A percentile compares a stretch with the other conserved stretches of the same genome.
These are phyloP conservation scores for Ceratonia siliqua DNA, from an alignment of 306 rosid genomes.

Conservation along the genomic window DNA sequence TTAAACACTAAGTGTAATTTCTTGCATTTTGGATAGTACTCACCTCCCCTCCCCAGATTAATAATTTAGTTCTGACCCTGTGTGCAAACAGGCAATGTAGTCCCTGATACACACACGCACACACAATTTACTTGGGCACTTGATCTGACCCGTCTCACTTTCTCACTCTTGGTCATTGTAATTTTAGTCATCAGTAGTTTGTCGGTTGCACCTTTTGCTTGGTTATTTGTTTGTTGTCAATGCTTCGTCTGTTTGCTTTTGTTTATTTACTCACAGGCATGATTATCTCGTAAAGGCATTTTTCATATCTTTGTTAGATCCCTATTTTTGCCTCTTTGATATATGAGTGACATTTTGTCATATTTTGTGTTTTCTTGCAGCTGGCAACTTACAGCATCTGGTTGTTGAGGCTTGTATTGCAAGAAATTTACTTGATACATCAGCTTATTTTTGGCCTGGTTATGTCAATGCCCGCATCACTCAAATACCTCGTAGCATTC, in stretches of 20 bases:
- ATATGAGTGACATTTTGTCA: conserved; percentile 26
- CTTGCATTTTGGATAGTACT: background rate
- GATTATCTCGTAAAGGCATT: conserved; percentile 13
- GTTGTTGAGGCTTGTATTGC: conserved; percentile 94
- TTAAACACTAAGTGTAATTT: background rate
- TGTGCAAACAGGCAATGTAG: background rate
- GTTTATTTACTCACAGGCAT: conserved; percentile 16
- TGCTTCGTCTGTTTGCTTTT: conserved; percentile 23
- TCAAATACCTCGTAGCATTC: conserved; percentile 61
- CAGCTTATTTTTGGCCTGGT: conserved; percentile 92
- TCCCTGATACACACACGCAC: too few species aligned
- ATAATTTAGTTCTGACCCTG: background rate
- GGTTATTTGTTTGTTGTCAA: conserved; percentile 19
- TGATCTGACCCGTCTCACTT: background rate
- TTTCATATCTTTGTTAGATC: conserved; percentile 2
- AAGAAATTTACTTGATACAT: conserved; percentile 74
- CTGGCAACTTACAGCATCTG: conserved; percentile 87
- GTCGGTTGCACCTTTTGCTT: conserved; percentile 17
- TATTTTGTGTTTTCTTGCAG: conserved; percentile 50
- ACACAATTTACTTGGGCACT: background rate
- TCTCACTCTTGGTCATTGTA: conserved; percentile 20
- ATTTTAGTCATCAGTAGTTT: conserved; percentile 24
- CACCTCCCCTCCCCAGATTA: background rate
- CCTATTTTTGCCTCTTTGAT: conserved; percentile 11
- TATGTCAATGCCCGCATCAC: conserved; percentile 65